Evolutionary conservation across 805 yeast genomes (phyloP).

Genomic region (Komagataella phaffii): DNA sequence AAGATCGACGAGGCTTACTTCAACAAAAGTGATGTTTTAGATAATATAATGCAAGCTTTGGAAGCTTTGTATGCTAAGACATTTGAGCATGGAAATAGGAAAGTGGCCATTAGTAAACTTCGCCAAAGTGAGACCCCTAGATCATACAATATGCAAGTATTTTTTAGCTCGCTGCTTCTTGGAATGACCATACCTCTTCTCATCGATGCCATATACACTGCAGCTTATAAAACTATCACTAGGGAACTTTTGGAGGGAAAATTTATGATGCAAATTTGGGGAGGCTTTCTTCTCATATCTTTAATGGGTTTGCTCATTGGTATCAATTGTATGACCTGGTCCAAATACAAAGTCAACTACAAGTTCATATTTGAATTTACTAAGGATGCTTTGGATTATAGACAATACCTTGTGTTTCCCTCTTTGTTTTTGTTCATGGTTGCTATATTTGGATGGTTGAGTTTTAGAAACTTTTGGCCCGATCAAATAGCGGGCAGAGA

Average conservation of each 20-base stretch:
- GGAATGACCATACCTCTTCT: slow-evolving; percentile 66
- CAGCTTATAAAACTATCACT: slow-evolving; percentile 20
- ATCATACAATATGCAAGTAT: slow-evolving; percentile 32
- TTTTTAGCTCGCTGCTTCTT: slow-evolving; percentile 49
- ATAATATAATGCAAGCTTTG: slow-evolving; percentile 42
- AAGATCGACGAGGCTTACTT: slow-evolving; percentile 47
- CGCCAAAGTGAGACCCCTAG: slow-evolving; percentile 28
- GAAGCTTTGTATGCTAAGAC: slow-evolving; percentile 56
- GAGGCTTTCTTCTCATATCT: slow-evolving; percentile 62
- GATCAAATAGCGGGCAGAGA: slow-evolving; percentile 44
- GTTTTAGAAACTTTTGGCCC: slow-evolving; percentile 63
- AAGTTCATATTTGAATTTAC: slow-evolving; percentile 86
- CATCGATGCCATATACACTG: slow-evolving; percentile 37
- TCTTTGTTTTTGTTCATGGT: slow-evolving; percentile 41
- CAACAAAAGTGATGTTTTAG: slow-evolving; percentile 51
- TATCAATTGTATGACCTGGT: slow-evolving; percentile 62
- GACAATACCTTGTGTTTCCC: slow-evolving; percentile 56
- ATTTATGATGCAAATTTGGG: slow-evolving; percentile 79
- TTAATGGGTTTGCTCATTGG: slow-evolving; percentile 54
- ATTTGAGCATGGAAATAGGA: slow-evolving; percentile 61
- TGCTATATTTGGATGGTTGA: slow-evolving; percentile 58
- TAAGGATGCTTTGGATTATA: slow-evolving; percentile 48
- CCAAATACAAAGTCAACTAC: slow-evolving; percentile 66
- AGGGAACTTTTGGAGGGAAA: slow-evolving; percentile 39
- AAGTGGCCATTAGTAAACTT: slow-evolving; percentile 58